Evolutionary conservation across 2,329 filamentous ascomycete genomes (phyloP), one percentile per base, ranked within the genome.

Genomic region (Claviceps paspali): DNA sequence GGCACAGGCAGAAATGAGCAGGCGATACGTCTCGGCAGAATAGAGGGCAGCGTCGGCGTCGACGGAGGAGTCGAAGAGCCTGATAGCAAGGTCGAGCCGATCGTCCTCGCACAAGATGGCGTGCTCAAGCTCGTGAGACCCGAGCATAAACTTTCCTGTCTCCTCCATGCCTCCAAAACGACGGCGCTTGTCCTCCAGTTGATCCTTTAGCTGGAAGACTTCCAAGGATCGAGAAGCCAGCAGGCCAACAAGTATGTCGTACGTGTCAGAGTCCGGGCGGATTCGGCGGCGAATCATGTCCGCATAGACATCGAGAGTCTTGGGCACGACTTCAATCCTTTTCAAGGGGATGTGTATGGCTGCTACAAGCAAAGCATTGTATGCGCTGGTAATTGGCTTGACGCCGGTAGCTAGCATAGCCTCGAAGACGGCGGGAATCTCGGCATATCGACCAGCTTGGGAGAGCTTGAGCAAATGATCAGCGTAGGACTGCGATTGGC

Each of bases 201-300:
- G 60, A 47, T 76, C 71, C 63, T 83, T 87, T 54, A 82, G 68
- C 22, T 73, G 68, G 17, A 79, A 70, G 6, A 88, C 79, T 52
- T 93, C 82, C 33, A 92, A 67, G 28, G 85, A 86, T 45, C 86
- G 78, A 11, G 76, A 73, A 14, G 87, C 81, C 36, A 98, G 68
- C 28, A 95, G 66, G 40, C 81, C 76, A 38, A 98, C 82, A 14
- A 98, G 67, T 24, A 86, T 86, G 52, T 85, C 77, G 60, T 93
- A 96, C 0, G 88, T 96, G 40, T 82, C 74, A 38, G 78, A 76
- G 54, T 95, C 80, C 6, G 88, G 87, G 15, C 72, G 63, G 18
- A 96, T 79, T 48, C 79, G 80, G 45, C 87, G 81, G 46, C 80
- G 77, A 48, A 94, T 76, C 91, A 98, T 96, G 55, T 96, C 87